These are phyloP conservation scores for Aspergillus persii DNA, from an alignment of 2,329 filamentous ascomycete species.

Conservation along the genomic window DNA sequence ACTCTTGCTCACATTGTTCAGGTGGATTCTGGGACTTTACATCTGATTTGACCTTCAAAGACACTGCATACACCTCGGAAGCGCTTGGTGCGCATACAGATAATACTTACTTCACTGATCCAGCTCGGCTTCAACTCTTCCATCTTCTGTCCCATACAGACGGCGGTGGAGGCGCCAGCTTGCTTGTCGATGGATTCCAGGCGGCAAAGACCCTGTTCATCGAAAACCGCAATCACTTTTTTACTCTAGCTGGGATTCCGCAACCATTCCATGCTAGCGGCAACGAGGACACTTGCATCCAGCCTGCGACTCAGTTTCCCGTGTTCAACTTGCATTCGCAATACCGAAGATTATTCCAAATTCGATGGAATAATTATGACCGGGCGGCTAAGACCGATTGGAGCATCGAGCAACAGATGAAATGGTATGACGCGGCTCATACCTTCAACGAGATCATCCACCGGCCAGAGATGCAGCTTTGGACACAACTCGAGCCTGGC, in stretches of 20 bases:
- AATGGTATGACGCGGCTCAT: constrained; percentile 79
- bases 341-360: constrained; percentile 53
- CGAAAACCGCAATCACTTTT: constrained; percentile 57
- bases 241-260: constrained; percentile 54
- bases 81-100: constrained; percentile 85
- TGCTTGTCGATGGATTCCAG: constrained; percentile 83
- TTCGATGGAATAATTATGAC: constrained; percentile 95
- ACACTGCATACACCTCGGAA: constrained; percentile 87
- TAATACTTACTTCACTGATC: constrained; percentile 93
- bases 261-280: constrained; percentile 83
- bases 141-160: constrained; percentile 79
- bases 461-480: constrained; percentile 65
- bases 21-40: constrained; percentile 82
- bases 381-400: constrained; percentile 66
- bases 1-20: constrained; percentile 7
- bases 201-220: constrained; percentile 61
- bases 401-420: constrained; percentile 47
- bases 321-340: constrained; percentile 63
- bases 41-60: constrained; percentile 80
- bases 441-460: constrained; percentile 71
- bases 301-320: constrained; percentile 67
- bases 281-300: constrained; percentile 77
- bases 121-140: constrained; percentile 86
- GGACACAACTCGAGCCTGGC: constrained; percentile 79
- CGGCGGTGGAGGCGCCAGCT: constrained; percentile 66